Evolutionary conservation across 768 basidiomycete species (phyloP).

Genomic region (Boletus sp.): DNA sequence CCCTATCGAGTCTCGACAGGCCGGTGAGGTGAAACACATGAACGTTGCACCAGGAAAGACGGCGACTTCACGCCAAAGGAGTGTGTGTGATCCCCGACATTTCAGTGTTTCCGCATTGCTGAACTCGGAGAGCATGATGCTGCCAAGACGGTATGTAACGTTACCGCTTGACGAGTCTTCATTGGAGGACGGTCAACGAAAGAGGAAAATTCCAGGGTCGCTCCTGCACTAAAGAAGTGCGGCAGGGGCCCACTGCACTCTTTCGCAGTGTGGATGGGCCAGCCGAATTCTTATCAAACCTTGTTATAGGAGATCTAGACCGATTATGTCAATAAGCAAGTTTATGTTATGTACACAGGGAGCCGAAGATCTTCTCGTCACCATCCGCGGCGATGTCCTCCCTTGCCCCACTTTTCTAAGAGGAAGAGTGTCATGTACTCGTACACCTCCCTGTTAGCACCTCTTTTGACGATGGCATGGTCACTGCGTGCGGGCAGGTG

Average conservation of each 20-base stretch:
- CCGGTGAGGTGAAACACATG: not conserved
- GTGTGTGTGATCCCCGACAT: not conserved
- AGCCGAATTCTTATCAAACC: not conserved
- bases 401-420: slow-evolving; percentile 91
- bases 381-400: slow-evolving; percentile 63
- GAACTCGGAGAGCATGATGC: not conserved
- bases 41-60: not conserved
- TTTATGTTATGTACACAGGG: slow-evolving; percentile 6
- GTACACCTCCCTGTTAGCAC: slow-evolving; percentile 80
- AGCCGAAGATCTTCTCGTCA: slow-evolving; percentile 24
- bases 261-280: no score
- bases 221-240: no score
- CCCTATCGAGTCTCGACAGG: not conserved
- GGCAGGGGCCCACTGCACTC: no score
- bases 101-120: not conserved
- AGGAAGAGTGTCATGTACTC: slow-evolving; percentile 85
- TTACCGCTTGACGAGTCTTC: no score
- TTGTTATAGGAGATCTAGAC: not conserved
- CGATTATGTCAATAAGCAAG: slow-evolving; percentile 8
- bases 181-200: no score
- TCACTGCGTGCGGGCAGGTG: slow-evolving; percentile 48
- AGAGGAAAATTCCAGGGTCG: no score
- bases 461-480: slow-evolving; percentile 69
- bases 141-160: no score
- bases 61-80: not conserved